phyloP scores from a whole-genome alignment of 495 filamentous ascomycete genomes.

The Podospora tetraspora region DNA sequence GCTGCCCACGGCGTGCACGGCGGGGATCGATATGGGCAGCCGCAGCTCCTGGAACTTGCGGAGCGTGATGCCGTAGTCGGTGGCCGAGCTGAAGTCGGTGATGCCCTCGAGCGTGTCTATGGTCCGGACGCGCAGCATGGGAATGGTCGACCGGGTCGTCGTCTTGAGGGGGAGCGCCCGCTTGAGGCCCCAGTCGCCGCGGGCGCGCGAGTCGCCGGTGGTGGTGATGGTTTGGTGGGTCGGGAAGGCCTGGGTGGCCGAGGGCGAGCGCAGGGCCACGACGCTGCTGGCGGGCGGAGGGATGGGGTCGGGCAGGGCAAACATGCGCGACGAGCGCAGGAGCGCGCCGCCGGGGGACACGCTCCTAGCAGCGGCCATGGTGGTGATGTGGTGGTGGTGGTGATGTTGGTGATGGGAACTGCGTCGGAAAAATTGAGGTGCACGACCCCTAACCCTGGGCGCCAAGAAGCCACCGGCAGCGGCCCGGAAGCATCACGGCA shows the following conservation, averaged over 20 bases:
- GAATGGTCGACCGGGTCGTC: slow-evolving; percentile 63
- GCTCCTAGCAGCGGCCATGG: slow-evolving; percentile 28
- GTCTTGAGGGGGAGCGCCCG: slow-evolving; percentile 69
- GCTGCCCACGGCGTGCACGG: slow-evolving; percentile 38
- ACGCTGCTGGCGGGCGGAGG: slow-evolving; percentile 34
- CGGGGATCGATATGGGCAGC: slow-evolving; percentile 39
- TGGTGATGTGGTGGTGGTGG: slow-evolving; percentile 12
- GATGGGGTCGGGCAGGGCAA: slow-evolving; percentile 51
- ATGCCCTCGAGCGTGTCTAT: slow-evolving; percentile 88
- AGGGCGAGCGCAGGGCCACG: slow-evolving; percentile 49
- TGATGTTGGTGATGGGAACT: background rate
- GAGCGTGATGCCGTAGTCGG: slow-evolving; percentile 75
- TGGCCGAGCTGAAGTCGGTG: slow-evolving; percentile 80
- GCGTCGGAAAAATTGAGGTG: slow-evolving; percentile 21
- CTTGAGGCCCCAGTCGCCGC: slow-evolving; percentile 95
- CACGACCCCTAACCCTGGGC: background rate
- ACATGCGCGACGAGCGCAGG: slow-evolving; percentile 55
- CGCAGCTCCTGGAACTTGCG: slow-evolving; percentile 77
- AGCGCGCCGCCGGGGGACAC: slow-evolving; percentile 57
- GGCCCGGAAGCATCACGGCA: too few species aligned
- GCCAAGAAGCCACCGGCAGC: background rate
- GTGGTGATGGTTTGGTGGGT: slow-evolving; percentile 81
- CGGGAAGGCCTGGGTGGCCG: slow-evolving; percentile 72
- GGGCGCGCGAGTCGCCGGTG: slow-evolving; percentile 61
- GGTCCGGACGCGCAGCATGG: slow-evolving; percentile 62